These are phyloP conservation scores for Tylopilus cervinicoccineus DNA, from an alignment of 768 basidiomycete species.

Conservation along the genomic window DNA sequence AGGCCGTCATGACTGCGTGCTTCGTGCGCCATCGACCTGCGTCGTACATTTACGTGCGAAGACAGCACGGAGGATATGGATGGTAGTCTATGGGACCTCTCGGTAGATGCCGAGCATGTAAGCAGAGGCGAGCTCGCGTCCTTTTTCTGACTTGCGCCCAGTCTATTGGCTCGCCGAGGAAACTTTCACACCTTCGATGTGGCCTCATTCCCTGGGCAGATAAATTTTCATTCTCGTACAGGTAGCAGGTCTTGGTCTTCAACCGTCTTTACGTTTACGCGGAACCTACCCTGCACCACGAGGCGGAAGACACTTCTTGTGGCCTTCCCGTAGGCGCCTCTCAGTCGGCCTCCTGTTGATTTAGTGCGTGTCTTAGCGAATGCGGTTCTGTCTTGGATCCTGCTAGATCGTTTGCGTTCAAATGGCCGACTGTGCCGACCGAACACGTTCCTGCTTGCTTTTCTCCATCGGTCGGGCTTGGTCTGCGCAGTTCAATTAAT, in stretches of 20 bases:
- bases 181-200: conserved; percentile 8
- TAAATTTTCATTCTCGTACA: conserved; percentile 10
- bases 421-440: background rate
- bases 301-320: conserved; percentile 8
- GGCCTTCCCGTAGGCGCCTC: background rate
- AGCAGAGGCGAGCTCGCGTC: too few relatives aligned
- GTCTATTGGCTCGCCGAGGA: conserved; percentile 29
- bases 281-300: background rate
- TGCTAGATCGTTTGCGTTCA: background rate
- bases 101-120: background rate
- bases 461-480: background rate
- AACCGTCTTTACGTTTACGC: background rate
- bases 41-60: too few relatives aligned
- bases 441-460: background rate
- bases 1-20: too few relatives aligned
- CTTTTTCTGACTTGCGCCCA: conserved; percentile 12
- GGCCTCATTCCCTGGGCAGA: conserved; percentile 36
- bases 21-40: too few relatives aligned
- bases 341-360: background rate
- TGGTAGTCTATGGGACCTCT: background rate
- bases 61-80: too few relatives aligned
- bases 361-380: conserved; percentile 9
- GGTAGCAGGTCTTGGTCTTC: background rate
- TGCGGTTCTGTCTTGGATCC: background rate
- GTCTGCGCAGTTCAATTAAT: background rate